Base-by-base conservation (phyloP, 139 green algal genomes). In the Haematococcus sp. region DNA sequence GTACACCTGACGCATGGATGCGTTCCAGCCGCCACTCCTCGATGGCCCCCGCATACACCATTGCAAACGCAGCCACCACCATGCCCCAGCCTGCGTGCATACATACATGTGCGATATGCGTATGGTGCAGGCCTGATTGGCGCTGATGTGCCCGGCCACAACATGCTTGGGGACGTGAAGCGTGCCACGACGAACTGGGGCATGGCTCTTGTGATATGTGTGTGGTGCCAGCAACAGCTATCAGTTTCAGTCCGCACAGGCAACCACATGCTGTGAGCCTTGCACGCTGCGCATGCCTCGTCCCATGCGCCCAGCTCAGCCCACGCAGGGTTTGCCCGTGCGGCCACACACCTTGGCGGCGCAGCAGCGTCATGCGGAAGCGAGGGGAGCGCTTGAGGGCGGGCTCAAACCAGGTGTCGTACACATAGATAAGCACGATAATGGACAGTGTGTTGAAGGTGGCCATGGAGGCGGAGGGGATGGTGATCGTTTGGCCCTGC, bases 391-490 rank as follows among this genome's bases (percentile, higher is more conserved):
- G 71, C 65, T 74, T 78, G 44, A 97, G 75, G 16, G 73, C 7
- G 1, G 93, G 93, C 63, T 90, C 82, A 46, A 95, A 72, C 7
- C 88, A 46, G 31, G 76, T 74, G 85, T 98, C 93, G 70, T 97
- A 98, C 28, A 97, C 30, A 32, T 33, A 79, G 68, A 96, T 92
- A 59, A 95, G 81, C 4, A 85, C 52, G 66, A 97, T 91, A 74
- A 97, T 93, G 73, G 81, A 81, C 23, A 93, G 56, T 1, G 91
- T 96, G 88, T 97, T 94, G 84, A 98, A 93, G 20, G 96, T 60
- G 3, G 88, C 74, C 70, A 98, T 90, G 22, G 84, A 91, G 54
- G 93, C 93, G n/a, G 91, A 81, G 1, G 93, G 93, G 25, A 97
- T 91, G 40, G 20, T 70, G 34, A 70, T 3, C 31, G 63, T 70